These are phyloP conservation scores for Aspergillus sparsus DNA, from an alignment of 495 filamentous ascomycete species.

Conservation along the genomic window DNA sequence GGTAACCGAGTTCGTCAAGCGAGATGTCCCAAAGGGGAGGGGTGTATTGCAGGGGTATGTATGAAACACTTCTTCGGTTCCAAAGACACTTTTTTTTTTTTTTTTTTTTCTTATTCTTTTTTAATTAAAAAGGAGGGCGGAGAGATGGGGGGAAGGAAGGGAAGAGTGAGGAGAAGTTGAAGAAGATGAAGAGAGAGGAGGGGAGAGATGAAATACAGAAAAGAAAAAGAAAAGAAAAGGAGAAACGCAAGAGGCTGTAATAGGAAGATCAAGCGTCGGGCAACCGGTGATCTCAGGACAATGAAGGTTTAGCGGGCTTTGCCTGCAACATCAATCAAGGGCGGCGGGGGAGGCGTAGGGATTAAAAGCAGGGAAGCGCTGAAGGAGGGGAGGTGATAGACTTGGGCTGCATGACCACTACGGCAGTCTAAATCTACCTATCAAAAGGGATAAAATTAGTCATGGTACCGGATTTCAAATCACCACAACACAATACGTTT, in stretches of 20 bases:
- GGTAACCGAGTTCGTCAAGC: neutral
- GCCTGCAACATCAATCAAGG: neutral
- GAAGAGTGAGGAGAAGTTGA: neutral
- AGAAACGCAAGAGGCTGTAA: neutral
- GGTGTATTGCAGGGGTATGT: neutral
- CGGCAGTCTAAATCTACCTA: too few relatives aligned
- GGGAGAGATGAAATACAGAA: neutral
- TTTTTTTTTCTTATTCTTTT: too few relatives aligned
- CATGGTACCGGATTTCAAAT: too few relatives aligned
- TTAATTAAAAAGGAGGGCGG: neutral
- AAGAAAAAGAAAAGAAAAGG: slow-evolving; percentile 1
- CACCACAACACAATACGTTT: too few relatives aligned
- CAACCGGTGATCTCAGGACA: neutral
- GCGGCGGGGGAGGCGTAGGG: neutral
- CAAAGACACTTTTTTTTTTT: too few relatives aligned
- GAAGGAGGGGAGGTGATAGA: slow-evolving; percentile 7
- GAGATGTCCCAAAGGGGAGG: neutral
- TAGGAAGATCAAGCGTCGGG: neutral
- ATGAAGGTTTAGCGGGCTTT: neutral
- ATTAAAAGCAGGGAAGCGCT: slow-evolving; percentile 11
- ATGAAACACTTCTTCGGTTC: too few relatives aligned
- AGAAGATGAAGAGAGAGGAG: neutral
- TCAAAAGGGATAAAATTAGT: too few relatives aligned
- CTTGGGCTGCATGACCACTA: slow-evolving; percentile 11
- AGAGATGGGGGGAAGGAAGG: neutral